phyloP scores from a whole-genome alignment of 768 basidiomycete genomes.

The Tylopilus vinaceipallidus region DNA sequence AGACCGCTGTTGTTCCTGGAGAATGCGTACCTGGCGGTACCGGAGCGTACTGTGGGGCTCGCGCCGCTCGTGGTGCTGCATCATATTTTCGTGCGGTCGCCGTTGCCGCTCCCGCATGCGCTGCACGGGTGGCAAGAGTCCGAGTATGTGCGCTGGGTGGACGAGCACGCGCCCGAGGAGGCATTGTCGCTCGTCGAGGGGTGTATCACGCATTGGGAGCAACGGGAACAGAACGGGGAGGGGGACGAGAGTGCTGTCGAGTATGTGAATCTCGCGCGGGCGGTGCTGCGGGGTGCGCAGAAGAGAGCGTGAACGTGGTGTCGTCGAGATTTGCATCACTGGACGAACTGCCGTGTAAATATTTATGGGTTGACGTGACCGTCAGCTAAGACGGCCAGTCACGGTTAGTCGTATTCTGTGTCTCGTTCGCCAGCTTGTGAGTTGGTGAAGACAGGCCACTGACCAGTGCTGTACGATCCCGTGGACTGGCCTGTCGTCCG shows the following conservation, averaged over 20 bases:
- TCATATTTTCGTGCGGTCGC: slow-evolving; percentile 87
- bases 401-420: no score
- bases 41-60: slow-evolving; percentile 70
- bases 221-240: slow-evolving; percentile 55
- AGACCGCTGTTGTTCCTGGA: slow-evolving; percentile 92
- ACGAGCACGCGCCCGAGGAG: slow-evolving; percentile 84
- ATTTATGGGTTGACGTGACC: no score
- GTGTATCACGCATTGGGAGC: slow-evolving; percentile 78
- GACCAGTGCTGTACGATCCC: no score
- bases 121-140: slow-evolving; percentile 93
- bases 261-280: slow-evolving; percentile 66
- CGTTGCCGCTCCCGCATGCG: slow-evolving; percentile 81
- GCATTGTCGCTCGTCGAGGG: slow-evolving; percentile 78
- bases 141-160: slow-evolving; percentile 96
- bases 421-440: no score
- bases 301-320: no score
- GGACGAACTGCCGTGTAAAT: no score
- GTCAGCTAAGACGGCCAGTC: no score
- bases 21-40: slow-evolving; percentile 61
- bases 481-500: no score
- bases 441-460: no score
- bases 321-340: no score
- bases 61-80: slow-evolving; percentile 87
- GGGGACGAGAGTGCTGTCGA: slow-evolving; percentile 48
- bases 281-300: slow-evolving; percentile 54